Evolutionary conservation across 2,329 filamentous ascomycete species (phyloP).

Genomic region (Epichloe bromicola): DNA sequence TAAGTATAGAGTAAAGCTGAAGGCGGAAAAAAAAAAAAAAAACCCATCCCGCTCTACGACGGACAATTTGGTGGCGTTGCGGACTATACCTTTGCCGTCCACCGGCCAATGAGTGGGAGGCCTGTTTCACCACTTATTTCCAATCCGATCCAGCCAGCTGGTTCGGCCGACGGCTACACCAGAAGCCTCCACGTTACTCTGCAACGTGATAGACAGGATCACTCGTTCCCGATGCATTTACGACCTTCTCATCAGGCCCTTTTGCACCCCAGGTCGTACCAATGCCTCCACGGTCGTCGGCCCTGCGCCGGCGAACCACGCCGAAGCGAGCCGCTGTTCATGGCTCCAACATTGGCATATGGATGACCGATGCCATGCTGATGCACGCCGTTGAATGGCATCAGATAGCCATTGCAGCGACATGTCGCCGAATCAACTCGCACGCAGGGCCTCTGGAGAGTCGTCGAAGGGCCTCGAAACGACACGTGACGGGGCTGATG

Average conservation of each 20-base stretch:
- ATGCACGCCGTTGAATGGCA: conserved; percentile 19
- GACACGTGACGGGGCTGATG: conserved; percentile 39
- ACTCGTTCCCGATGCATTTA: background rate
- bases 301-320: conserved; percentile 14
- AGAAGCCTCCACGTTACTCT: background rate
- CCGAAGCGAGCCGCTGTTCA: conserved; percentile 7
- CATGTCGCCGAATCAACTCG: conserved; percentile 24
- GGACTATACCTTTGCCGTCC: background rate
- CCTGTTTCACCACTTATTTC: background rate
- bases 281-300: conserved; percentile 20
- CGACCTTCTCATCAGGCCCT: no score
- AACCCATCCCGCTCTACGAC: background rate
- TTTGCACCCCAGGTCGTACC: conserved; percentile 1
- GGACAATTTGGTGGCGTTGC: background rate
- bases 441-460: conserved; percentile 42
- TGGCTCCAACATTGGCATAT: conserved; percentile 14
- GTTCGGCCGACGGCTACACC: background rate
- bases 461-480: conserved; percentile 37
- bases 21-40: no score
- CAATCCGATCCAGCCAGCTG: background rate
- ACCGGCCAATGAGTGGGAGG: background rate
- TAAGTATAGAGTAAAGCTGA: no score
- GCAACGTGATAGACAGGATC: background rate
- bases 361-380: conserved; percentile 22
- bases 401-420: conserved; percentile 9